Percentiles rank a stretch among this genome's conserved stretches.
Conservation (phyloP, 2,329 filamentous ascomycete genomes). For the Myotisia sp. region DNA sequence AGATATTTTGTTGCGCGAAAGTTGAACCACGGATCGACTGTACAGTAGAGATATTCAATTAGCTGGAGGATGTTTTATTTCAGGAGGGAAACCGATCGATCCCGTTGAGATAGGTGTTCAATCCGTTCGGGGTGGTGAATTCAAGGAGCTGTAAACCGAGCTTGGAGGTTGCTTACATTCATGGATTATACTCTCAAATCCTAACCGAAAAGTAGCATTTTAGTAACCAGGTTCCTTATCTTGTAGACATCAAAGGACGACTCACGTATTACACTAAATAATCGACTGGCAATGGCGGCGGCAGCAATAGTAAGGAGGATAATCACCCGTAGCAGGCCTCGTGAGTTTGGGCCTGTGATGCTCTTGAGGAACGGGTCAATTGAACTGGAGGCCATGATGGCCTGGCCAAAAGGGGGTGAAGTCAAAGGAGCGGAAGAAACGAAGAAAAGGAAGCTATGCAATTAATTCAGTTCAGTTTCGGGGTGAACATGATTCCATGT, state of each 20-base stretch:
- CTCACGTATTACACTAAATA: conserved; percentile 97
- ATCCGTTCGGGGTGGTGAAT: conserved; percentile 4
- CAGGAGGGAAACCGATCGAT: too few relatives aligned
- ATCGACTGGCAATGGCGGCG: conserved; percentile 77
- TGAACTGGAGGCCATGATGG: conserved; percentile 18
- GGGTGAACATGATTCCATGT: conserved; percentile 3
- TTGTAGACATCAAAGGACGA: not conserved
- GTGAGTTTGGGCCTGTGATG: conserved; percentile 64
- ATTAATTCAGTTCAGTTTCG: too few relatives aligned
- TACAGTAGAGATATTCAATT: too few relatives aligned
- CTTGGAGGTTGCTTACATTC: conserved; percentile 55
- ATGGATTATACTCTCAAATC: conserved; percentile 98
- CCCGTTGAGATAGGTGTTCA: too few relatives aligned
- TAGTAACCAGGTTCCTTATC: conserved; percentile 15
- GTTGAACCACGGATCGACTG: conserved; percentile 99
- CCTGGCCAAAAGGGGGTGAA: conserved; percentile 14
- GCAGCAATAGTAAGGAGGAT: conserved; percentile 86
- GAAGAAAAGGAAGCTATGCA: conserved; percentile 15
- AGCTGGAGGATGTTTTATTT: too few relatives aligned
- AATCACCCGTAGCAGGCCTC: conserved; percentile 71
- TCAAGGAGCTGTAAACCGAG: too few relatives aligned
- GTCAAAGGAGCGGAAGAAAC: conserved; percentile 19
- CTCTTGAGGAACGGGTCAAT: conserved; percentile 56
- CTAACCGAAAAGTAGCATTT: conserved; percentile 32
- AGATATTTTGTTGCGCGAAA: conserved; percentile 97